A percentile compares a stretch with the other conserved stretches of the same genome.
Evolutionary conservation across 164 flowering plant genomes (phyloP).

Genomic region (Sextonia rubra): DNA sequence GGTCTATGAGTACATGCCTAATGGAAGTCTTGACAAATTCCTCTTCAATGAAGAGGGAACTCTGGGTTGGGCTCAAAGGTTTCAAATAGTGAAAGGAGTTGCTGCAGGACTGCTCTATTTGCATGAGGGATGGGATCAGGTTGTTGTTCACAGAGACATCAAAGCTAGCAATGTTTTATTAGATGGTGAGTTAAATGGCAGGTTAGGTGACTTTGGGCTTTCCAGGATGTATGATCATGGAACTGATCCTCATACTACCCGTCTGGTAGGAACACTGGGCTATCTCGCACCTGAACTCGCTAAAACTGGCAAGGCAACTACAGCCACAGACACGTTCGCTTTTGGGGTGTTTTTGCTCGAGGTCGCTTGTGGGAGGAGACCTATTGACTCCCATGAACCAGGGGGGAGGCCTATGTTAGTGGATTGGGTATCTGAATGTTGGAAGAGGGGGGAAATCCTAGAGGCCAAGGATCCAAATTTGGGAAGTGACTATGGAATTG

Average conservation of each 20-base stretch:
- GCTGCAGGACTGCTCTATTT: conserved; percentile 11
- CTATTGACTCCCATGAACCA: conserved; percentile 11
- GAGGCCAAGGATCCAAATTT: conserved; percentile 19
- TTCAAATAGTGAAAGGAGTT: conserved; percentile 12
- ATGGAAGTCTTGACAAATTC: conserved; percentile 18
- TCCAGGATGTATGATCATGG: conserved; percentile 18
- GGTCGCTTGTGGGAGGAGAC: conserved; percentile 28
- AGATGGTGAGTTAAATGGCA: conserved; percentile 7
- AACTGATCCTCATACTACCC: conserved; percentile 11
- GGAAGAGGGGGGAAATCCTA: conserved; percentile 17
- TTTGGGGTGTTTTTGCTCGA: conserved; percentile 17
- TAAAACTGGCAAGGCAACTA: conserved; percentile 13
- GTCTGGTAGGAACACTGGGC: conserved; percentile 12
- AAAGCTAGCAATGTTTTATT: conserved; percentile 20
- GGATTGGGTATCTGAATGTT: conserved; percentile 19
- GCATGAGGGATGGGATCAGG: conserved; percentile 16
- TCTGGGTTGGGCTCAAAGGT: conserved; percentile 13
- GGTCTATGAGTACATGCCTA: conserved; percentile 18
- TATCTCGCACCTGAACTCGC: conserved; percentile 17
- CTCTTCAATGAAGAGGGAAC: neutral
- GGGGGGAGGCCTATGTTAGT: conserved; percentile 7
- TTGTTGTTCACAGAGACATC: conserved; percentile 16
- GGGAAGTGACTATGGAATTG: conserved; percentile 4
- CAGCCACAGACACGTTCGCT: conserved; percentile 12
- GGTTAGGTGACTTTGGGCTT: conserved; percentile 20